These are phyloP conservation scores for Nothomitra cinnamomea DNA, from an alignment of 2,329 filamentous ascomycete genomes.

Conservation along the genomic window DNA sequence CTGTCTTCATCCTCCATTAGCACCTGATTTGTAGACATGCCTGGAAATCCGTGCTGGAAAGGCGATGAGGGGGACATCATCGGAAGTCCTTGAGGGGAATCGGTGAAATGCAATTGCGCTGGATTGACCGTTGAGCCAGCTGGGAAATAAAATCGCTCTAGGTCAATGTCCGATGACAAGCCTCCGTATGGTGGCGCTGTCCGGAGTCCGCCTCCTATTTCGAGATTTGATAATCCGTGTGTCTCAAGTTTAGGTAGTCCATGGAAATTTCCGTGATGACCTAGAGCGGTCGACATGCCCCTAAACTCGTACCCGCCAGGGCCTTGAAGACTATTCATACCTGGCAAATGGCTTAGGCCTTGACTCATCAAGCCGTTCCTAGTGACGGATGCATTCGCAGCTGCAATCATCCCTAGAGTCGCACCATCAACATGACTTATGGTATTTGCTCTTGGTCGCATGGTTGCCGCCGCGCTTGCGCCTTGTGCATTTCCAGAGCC, in stretches of 20 bases:
- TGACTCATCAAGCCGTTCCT: constrained; percentile 33
- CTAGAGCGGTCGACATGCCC: constrained; percentile 53
- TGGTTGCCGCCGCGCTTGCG: constrained; percentile 36
- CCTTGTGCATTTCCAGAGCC: constrained; percentile 27
- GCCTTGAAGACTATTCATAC: constrained; percentile 20
- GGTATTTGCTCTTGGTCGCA: constrained; percentile 85
- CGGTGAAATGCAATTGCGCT: constrained; percentile 63
- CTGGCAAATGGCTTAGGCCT: constrained; percentile 50
- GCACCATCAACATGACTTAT: constrained; percentile 80
- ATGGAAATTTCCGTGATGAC: constrained; percentile 47
- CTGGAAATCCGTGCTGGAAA: constrained; percentile 39
- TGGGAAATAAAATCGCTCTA: constrained; percentile 42
- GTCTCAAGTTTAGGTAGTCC: constrained; percentile 75
- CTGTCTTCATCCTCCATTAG: constrained; percentile 51
- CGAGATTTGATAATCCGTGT: constrained; percentile 45
- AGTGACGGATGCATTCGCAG: constrained; percentile 28
- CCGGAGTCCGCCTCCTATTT: constrained; percentile 50
- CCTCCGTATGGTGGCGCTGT: constrained; percentile 62
- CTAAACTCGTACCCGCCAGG: constrained; percentile 46
- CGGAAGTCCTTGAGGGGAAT: constrained; percentile 51
- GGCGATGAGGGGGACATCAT: constrained; percentile 43
- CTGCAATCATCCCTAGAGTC: constrained; percentile 54
- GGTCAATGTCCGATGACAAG: constrained; percentile 48
- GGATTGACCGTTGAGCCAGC: constrained; percentile 53
- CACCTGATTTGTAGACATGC: constrained; percentile 38